A percentile compares a stretch with the other conserved stretches of the same genome.
phyloP scores from a whole-genome alignment of 1,284 basidiomycete genomes.

The Fistulina hepatica region DNA sequence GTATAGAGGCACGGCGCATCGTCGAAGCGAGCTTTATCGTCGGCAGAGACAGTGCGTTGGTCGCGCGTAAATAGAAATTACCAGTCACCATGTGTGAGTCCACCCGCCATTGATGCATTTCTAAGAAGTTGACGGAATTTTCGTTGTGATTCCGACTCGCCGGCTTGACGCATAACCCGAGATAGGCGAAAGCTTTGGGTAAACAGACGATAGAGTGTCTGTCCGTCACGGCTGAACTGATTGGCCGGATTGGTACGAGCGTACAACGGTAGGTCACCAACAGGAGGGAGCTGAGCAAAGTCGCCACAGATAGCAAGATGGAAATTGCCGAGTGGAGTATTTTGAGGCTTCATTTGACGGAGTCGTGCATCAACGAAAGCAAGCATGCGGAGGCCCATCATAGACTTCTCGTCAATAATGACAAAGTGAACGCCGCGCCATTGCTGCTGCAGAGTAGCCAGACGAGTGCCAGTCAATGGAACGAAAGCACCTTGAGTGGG shows the following conservation, averaged over 20 bases:
- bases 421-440: conserved; percentile 13
- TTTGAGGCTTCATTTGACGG: conserved; percentile 9
- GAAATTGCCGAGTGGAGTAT: conserved; percentile 10
- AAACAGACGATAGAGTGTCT: neutral
- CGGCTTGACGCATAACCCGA: neutral
- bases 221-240: neutral
- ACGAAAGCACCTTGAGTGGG: neutral
- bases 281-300: conserved; percentile 16
- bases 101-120: conserved; percentile 8
- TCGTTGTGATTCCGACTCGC: neutral
- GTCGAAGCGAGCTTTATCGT: conserved; percentile 3
- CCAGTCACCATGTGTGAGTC: conserved; percentile 8
- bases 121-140: conserved; percentile 1
- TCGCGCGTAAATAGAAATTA: neutral
- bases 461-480: conserved; percentile 1
- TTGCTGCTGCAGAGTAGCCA: conserved; percentile 3
- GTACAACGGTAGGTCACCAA: conserved; percentile 15
- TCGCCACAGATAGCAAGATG: conserved; percentile 12
- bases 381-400: conserved; percentile 11
- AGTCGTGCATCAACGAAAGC: conserved; percentile 10
- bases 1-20: conserved; percentile 7
- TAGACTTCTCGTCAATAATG: conserved; percentile 18
- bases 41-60: neutral
- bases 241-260: conserved; percentile 2
- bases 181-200: neutral